Evolutionary conservation across 768 basidiomycete species (phyloP).

Genomic region (Rhodotorula diobovata): DNA sequence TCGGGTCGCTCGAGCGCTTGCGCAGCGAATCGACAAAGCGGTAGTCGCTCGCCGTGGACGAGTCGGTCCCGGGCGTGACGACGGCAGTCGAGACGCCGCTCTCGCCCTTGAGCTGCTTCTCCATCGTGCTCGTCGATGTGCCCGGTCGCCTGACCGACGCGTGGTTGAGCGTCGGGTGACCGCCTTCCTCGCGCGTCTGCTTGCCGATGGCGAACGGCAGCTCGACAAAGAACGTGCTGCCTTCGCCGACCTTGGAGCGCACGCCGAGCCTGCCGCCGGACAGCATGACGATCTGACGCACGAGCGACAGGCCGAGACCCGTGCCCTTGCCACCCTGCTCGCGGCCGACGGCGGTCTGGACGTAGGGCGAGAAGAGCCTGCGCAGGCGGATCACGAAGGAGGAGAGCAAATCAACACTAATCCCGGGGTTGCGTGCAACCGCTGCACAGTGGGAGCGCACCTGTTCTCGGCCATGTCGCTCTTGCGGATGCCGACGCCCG

Average conservation of each 20-base stretch:
- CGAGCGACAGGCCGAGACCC: slow-evolving; percentile 51
- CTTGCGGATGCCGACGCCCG: slow-evolving; percentile 50
- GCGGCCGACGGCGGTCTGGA: slow-evolving; percentile 52
- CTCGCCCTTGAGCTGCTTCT: slow-evolving; percentile 6
- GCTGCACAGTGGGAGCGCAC: too few species aligned
- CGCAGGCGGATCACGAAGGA: too few species aligned
- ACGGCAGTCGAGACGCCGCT: background rate
- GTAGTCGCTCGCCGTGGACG: slow-evolving; percentile 24
- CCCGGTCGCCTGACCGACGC: background rate
- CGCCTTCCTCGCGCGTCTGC: slow-evolving; percentile 1
- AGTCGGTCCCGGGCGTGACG: slow-evolving; percentile 12
- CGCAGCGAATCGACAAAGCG: slow-evolving; percentile 29
- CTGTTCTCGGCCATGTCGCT: slow-evolving; percentile 48
- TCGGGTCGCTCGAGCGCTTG: slow-evolving; percentile 1
- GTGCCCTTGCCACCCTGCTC: slow-evolving; percentile 53
- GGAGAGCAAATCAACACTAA: too few species aligned
- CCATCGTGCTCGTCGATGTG: background rate
- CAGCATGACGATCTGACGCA: slow-evolving; percentile 52
- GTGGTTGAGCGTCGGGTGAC: background rate
- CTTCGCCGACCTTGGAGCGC: slow-evolving; percentile 39
- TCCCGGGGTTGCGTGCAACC: too few species aligned
- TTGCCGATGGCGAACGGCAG: slow-evolving; percentile 25
- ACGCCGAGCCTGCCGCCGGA: slow-evolving; percentile 52
- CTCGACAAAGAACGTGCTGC: slow-evolving; percentile 43
- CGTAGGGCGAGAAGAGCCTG: slow-evolving; percentile 44